These are phyloP conservation scores for Hypoxylon fuscum DNA, from an alignment of 495 filamentous ascomycete genomes.

Conservation along the genomic window DNA sequence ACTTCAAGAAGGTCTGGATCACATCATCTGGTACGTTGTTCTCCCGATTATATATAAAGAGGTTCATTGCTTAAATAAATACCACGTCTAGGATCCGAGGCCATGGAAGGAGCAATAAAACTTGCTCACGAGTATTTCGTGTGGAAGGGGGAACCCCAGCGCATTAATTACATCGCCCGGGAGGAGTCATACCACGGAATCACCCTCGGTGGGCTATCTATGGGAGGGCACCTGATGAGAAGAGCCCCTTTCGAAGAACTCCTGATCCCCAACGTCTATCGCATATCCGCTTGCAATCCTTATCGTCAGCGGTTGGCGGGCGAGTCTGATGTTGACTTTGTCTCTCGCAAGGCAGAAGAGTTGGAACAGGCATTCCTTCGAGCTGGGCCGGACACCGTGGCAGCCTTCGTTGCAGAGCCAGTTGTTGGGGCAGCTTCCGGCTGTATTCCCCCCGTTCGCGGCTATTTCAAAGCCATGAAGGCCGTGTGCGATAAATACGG, in stretches of 20 bases:
- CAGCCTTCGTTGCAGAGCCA: slow-evolving; percentile 80
- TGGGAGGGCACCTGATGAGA: slow-evolving; percentile 70
- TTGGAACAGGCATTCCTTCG: slow-evolving; percentile 78
- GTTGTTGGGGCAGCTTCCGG: slow-evolving; percentile 69
- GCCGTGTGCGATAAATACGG: slow-evolving; percentile 74
- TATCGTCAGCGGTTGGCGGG: slow-evolving; percentile 46
- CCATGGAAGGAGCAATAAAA: slow-evolving; percentile 75
- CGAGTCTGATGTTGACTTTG: slow-evolving; percentile 52
- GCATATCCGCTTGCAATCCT: slow-evolving; percentile 72
- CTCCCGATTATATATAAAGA: not conserved
- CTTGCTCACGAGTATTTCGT: slow-evolving; percentile 73
- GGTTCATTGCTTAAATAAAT: not conserved
- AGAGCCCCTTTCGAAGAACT: slow-evolving; percentile 73
- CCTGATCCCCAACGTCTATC: slow-evolving; percentile 66
- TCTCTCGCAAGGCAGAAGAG: slow-evolving; percentile 67
- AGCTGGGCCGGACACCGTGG: slow-evolving; percentile 75
- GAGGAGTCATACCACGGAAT: slow-evolving; percentile 79
- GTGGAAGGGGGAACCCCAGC: slow-evolving; percentile 54
- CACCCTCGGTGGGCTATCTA: slow-evolving; percentile 71
- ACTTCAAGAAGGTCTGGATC: slow-evolving; percentile 55
- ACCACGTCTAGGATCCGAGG: slow-evolving; percentile 66
- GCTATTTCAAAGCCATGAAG: slow-evolving; percentile 76
- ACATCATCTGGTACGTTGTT: slow-evolving; percentile 29
- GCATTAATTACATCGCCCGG: slow-evolving; percentile 70
- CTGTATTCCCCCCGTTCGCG: slow-evolving; percentile 70